Conservation (phyloP, 441 rosid species). For the Bocquillonia castaneifolia region DNA sequence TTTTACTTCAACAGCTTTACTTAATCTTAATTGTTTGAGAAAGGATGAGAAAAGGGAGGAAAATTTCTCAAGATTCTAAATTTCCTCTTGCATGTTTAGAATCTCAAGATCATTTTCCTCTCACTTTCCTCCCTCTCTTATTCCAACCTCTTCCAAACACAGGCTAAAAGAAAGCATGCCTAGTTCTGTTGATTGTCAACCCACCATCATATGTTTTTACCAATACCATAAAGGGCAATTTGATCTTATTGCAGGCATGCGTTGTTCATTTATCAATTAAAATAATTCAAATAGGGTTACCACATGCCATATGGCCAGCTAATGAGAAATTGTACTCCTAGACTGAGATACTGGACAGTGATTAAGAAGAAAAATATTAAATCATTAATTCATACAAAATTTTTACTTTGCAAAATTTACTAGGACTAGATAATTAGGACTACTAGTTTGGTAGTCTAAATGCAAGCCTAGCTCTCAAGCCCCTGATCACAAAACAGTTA, state of each 20-base stretch:
- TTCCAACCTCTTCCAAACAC: no score
- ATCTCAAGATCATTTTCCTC: no score
- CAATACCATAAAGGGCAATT: not conserved
- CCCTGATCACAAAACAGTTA: not conserved
- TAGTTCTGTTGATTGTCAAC: constrained; percentile 6
- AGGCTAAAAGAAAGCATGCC: constrained; percentile 3
- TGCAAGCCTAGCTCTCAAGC: constrained; percentile 6
- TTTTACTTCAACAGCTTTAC: not conserved
- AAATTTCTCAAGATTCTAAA: no score
- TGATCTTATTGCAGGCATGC: not conserved
- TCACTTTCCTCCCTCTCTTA: no score
- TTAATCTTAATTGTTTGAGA: no score
- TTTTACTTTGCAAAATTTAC: not conserved
- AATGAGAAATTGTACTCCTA: not conserved
- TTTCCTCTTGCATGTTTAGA: no score
- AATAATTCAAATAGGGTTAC: not conserved
- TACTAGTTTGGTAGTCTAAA: not conserved
- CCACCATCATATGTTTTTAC: not conserved
- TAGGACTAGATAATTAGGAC: not conserved
- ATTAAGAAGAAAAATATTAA: not conserved
- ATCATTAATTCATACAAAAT: not conserved
- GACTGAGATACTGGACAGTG: not conserved
- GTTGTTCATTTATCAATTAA: not conserved
- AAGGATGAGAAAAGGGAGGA: no score
- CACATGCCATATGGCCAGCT: not conserved